Evolutionary conservation across 441 rosid species (phyloP), one percentile per base, ranked within the genome.

Genomic region (Lepidium campestre): DNA sequence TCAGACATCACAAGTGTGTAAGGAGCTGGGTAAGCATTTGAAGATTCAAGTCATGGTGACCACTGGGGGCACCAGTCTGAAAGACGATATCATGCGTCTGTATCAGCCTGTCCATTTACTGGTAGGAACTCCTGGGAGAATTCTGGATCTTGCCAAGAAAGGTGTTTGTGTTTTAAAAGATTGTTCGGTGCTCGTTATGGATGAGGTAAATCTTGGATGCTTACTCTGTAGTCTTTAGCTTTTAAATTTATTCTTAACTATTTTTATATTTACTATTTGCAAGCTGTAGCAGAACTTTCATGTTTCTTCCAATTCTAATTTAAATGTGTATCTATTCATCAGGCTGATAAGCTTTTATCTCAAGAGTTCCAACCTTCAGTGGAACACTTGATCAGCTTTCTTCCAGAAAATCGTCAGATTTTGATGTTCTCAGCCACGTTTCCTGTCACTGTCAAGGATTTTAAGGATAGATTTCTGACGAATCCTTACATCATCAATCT

Each of bases 1-100:
- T 65, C 99, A 93, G 82, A 93, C 99, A 37, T 93, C 99, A n/a
- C 99, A 93, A 68, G 99, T 93, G 27, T 91, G 99, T 55, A 93
- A 93, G 85, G 99, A 93, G 85, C 90, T 93, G 14, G 97, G 95
- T 54, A 93, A 93, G 81, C 87, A 93, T 80, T 81, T 93, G 86
- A 71, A 93, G 74, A 86, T 93, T 75, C 95, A 91, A 86, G 91
- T 93, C 62, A 93, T 93, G 99, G 97, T 89, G 68, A 93, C 98
- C 56, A 93, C 98, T 6, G 98, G 98, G 15, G 98, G 98, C 68
- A 93, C 98, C 71, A 93, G 97, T 79, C 79, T 93, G 64, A 93
- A 91, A 87, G 98, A 93, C 75, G 98, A 93, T 78, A 90, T 93
- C 57, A 90, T 93, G 98, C 95, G 98, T 35, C 81, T 93, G 78